Base-by-base conservation (phyloP, 495 filamentous ascomycete species). In the Tuber brumale region DNA sequence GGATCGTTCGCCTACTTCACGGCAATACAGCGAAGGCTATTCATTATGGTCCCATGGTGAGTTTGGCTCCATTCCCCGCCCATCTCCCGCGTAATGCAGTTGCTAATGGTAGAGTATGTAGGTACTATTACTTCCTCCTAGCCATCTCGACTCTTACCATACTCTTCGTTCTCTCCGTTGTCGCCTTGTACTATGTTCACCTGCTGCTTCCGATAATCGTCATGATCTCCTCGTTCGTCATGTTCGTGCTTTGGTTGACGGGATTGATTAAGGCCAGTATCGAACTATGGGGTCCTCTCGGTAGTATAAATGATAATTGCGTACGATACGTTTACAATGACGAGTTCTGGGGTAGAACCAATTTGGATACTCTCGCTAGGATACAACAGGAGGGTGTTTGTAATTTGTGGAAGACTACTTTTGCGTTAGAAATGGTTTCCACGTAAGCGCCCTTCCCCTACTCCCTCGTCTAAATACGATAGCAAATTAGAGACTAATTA, bases 91-190 rank as follows among this genome's bases (percentile, higher is more conserved):
- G 41, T 16, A 61, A 27, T 31, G 18, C 23, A 72, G 71, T 31
- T 76, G 73, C 73, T 69, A 77, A 70, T 71, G 39, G 48, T 41
- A 69, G 72, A 71, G 51, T 69, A 37, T 31, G 23, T 82, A 97
- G 95, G 95, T 92, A 97, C 83, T 94, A 97, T 84, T 92, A 96
- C 69, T 99, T 92, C 89, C 93, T 92, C 88, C 91, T 97, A 51
- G 90, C 90, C 44, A 88, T 89, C 74, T 87, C 88, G 77, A 85
- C 89, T 39, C 87, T 97, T 46, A 88, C 88, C 69, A 86, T 97
- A 74, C 83, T 90, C 83, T 95, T 94, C 87, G 89, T 96, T 72
- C 83, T 90, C 80, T 78, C 91, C 19, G 86, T 95, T 73, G 85
- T 95, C 73, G 87, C 86, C 84, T 89, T 98, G 23, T 91, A 94